phyloP scores from a whole-genome alignment of 208 protist genomes.

The Vickermania ingenoplastis region DNA sequence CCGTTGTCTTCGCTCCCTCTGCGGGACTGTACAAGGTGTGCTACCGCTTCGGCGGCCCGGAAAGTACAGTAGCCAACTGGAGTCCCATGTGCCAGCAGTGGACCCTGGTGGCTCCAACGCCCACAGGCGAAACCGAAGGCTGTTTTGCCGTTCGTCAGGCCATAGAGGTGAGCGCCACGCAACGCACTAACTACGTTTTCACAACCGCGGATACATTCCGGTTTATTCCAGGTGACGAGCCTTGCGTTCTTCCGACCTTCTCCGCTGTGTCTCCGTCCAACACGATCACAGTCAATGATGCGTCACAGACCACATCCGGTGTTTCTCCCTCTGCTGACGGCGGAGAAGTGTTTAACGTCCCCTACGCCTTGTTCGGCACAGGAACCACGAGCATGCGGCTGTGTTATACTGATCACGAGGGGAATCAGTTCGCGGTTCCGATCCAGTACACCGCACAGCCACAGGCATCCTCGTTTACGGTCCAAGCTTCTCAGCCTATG shows the following conservation, averaged over 20 bases:
- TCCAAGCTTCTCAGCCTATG: conserved; percentile 32
- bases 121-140: conserved; percentile 25
- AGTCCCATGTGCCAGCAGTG: conserved; percentile 63
- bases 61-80: conserved; percentile 44
- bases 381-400: conserved; percentile 47
- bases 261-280: conserved; percentile 9
- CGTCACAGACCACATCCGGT: conserved; percentile 25
- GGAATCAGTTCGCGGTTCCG: conserved; percentile 75
- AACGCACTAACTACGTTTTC: conserved; percentile 13
- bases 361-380: conserved; percentile 40
- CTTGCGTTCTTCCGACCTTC: conserved; percentile 35
- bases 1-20: conserved; percentile 46
- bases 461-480: conserved; percentile 20
- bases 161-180: conserved; percentile 25
- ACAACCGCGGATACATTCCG: conserved; percentile 30
- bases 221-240: conserved; percentile 32
- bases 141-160: conserved; percentile 66
- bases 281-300: conserved; percentile 47
- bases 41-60: conserved; percentile 57
- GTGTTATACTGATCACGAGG: conserved; percentile 72
- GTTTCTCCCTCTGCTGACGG: conserved; percentile 11
- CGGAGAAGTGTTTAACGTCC: conserved; percentile 15
- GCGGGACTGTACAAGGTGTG: conserved; percentile 69
- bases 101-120: conserved; percentile 26
- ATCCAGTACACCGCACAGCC: conserved; percentile 19